phyloP scores from a whole-genome alignment of 495 filamentous ascomycete genomes.

The Hypoxylon fuscum region DNA sequence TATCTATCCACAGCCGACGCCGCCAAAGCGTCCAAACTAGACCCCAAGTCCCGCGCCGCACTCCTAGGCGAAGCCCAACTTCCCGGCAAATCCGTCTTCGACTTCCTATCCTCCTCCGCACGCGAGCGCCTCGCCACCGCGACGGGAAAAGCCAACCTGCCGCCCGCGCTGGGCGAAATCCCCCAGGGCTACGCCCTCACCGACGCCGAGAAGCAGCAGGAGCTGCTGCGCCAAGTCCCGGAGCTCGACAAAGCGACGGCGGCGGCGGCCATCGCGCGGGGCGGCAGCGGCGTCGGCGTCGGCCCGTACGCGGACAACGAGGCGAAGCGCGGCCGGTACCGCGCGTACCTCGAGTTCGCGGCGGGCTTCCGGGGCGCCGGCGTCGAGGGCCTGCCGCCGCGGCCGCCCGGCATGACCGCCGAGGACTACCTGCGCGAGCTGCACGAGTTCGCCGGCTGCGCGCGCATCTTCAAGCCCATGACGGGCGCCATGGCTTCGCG shows the following conservation, averaged over 20 bases:
- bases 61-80: conserved; percentile 83
- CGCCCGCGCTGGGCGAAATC: conserved; percentile 77
- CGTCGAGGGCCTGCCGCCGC: conserved; percentile 70
- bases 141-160: conserved; percentile 80
- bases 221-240: conserved; percentile 71
- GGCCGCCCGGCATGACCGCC: conserved; percentile 57
- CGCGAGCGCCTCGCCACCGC: conserved; percentile 78
- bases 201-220: conserved; percentile 65
- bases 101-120: conserved; percentile 85
- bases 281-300: too few relatives aligned
- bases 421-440: conserved; percentile 85
- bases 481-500: conserved; percentile 89
- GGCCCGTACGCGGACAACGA: conserved; percentile 88
- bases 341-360: conserved; percentile 78
- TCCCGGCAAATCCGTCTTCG: conserved; percentile 94
- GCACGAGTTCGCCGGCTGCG: conserved; percentile 86
- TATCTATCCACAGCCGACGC: conserved; percentile 79
- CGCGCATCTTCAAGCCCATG: conserved; percentile 92
- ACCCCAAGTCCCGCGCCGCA: conserved; percentile 81
- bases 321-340: conserved; percentile 79
- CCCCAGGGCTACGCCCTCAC: conserved; percentile 69
- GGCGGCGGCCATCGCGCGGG: conserved; percentile 76
- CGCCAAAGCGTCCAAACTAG: conserved; percentile 76
- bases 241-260: conserved; percentile 78
- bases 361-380: conserved; percentile 69